Evolutionary conservation across 208 protist species (phyloP).

Genomic region (Borovskyia barvae): DNA sequence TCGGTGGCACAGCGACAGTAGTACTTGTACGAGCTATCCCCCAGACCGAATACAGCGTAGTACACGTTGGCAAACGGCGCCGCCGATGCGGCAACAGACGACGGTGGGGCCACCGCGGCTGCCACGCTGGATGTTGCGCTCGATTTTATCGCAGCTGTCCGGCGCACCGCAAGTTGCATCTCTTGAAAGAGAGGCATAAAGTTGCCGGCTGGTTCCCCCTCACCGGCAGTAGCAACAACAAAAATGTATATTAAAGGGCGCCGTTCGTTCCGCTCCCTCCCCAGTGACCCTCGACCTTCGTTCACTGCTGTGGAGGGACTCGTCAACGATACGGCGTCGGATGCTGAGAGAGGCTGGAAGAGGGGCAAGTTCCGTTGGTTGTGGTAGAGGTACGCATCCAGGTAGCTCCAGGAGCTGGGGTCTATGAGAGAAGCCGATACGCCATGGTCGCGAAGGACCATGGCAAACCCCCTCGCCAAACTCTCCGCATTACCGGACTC

Average conservation of each 20-base stretch:
- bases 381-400: conserved; percentile 33
- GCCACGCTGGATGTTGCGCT: neutral
- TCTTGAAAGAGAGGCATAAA: conserved; percentile 51
- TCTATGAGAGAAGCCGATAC: conserved; percentile 55
- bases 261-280: too few relatives aligned
- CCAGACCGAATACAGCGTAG: conserved; percentile 93
- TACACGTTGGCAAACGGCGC: conserved; percentile 48
- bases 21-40: conserved; percentile 96
- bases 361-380: conserved; percentile 16
- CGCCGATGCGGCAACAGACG: neutral
- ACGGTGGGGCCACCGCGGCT: neutral
- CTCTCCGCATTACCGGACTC: conserved; percentile 68
- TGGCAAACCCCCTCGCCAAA: conserved; percentile 56
- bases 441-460: conserved; percentile 46
- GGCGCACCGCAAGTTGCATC: conserved; percentile 33
- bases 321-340: neutral
- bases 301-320: neutral
- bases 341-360: conserved; percentile 8
- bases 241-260: conserved; percentile 46
- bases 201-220: conserved; percentile 69
- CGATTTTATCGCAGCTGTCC: neutral
- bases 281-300: too few relatives aligned
- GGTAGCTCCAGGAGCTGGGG: conserved; percentile 49
- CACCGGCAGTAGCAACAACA: conserved; percentile 65
- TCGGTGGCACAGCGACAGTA: conserved; percentile 74